Conservation (phyloP, 164 flowering plant species). For the Tetracentron sinense region DNA sequence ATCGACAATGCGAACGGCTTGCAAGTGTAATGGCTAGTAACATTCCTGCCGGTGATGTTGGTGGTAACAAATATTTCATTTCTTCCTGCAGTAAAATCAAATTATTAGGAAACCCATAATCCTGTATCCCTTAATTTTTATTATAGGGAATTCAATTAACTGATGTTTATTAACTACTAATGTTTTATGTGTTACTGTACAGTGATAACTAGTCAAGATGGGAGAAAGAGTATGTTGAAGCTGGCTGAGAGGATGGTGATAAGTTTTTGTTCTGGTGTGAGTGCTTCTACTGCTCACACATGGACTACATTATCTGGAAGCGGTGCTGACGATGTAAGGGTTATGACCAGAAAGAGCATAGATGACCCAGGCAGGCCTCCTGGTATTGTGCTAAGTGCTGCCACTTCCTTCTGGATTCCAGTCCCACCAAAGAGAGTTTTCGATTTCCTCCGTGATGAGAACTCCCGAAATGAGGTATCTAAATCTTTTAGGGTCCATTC, state of each 20-base stretch:
- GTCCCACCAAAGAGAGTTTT: slow-evolving; percentile 61
- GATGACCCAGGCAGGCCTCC: slow-evolving; percentile 87
- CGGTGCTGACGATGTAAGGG: slow-evolving; percentile 71
- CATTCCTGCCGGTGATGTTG: slow-evolving; percentile 54
- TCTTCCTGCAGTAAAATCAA: slow-evolving; percentile 2
- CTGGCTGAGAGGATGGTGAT: slow-evolving; percentile 84
- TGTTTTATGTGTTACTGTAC: neutral
- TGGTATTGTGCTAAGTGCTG: slow-evolving; percentile 81
- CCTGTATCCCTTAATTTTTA: too few relatives aligned
- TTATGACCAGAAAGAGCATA: slow-evolving; percentile 74
- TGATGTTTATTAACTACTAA: neutral
- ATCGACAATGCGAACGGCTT: slow-evolving; percentile 75
- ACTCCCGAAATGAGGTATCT: slow-evolving; percentile 63
- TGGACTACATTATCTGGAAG: slow-evolving; percentile 79
- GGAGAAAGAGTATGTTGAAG: slow-evolving; percentile 76
- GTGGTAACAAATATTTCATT: slow-evolving; percentile 37
- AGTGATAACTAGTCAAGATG: slow-evolving; percentile 65
- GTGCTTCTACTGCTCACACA: slow-evolving; percentile 73
- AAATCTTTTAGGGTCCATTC: too few relatives aligned
- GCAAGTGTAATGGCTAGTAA: slow-evolving; percentile 77
- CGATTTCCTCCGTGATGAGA: slow-evolving; percentile 70
- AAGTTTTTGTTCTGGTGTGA: slow-evolving; percentile 75
- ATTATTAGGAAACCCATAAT: too few relatives aligned
- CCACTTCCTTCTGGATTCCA: slow-evolving; percentile 87
- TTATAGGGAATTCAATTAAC: too few relatives aligned